These are phyloP conservation scores for Aspergillus sojae DNA, from an alignment of 2,329 filamentous ascomycete species.

Conservation along the genomic window DNA sequence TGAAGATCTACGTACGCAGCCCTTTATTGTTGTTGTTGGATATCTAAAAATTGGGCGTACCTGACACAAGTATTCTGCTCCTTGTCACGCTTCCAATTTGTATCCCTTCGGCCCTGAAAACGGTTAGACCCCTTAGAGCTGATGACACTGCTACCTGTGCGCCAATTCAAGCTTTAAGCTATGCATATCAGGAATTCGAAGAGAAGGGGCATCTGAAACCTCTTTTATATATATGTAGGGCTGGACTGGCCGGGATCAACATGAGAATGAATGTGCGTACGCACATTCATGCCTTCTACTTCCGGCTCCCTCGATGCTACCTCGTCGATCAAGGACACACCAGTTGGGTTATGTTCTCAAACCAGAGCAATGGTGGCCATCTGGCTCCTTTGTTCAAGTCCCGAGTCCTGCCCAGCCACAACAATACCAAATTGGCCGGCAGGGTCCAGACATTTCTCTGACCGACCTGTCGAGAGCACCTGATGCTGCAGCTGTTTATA, in stretches of 20 bases:
- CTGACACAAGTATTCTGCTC: not conserved
- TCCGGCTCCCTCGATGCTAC: not conserved
- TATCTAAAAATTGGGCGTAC: not conserved
- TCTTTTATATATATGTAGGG: constrained; percentile 11
- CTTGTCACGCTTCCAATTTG: not conserved
- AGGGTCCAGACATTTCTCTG: not conserved
- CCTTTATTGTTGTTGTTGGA: not conserved
- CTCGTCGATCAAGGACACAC: not conserved
- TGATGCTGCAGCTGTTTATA: not conserved
- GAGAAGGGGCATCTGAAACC: constrained; percentile 6
- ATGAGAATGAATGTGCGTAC: constrained; percentile 4
- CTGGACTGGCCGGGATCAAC: constrained; percentile 9
- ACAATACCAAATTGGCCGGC: not conserved
- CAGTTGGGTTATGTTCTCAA: not conserved
- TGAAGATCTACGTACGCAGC: not conserved
- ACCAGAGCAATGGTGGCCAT: not conserved
- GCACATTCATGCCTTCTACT: constrained; percentile 1
- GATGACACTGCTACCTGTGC: constrained; percentile 22
- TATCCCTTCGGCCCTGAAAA: not conserved
- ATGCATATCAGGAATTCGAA: constrained; percentile 17
- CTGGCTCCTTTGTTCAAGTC: constrained; percentile 2
- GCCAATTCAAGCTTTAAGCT: constrained; percentile 19
- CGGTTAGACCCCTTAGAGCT: not conserved
- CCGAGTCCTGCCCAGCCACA: not conserved
- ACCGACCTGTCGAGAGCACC: not conserved